phyloP scores from a whole-genome alignment of 768 basidiomycete species.

The Termitomyces sp. region DNA sequence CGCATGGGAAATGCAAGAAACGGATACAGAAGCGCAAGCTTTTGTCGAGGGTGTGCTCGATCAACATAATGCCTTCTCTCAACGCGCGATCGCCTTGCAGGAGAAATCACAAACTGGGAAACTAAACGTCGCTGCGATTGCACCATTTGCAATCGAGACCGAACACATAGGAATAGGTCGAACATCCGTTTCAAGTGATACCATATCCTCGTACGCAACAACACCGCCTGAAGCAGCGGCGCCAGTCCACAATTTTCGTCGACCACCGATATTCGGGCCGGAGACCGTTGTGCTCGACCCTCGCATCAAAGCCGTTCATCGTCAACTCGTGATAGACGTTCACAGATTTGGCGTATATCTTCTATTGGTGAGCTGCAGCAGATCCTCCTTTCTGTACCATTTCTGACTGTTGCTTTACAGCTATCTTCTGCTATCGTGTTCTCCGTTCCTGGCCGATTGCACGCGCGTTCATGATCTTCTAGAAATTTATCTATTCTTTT shows the following conservation, averaged over 20 bases:
- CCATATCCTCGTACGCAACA: conserved; percentile 2
- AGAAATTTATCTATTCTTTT: neutral
- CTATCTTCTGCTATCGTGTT: conserved; percentile 17
- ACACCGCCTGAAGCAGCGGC: neutral
- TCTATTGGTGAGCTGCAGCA: conserved; percentile 15
- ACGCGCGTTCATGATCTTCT: neutral
- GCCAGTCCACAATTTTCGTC: conserved; percentile 8
- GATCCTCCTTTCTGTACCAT: neutral
- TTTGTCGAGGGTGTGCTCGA: conserved; percentile 15
- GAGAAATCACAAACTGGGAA: neutral
- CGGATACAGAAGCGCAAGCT: conserved; percentile 19
- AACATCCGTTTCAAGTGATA: conserved; percentile 4
- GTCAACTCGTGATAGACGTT: conserved; percentile 23
- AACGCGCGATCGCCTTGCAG: neutral
- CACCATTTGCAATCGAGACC: conserved; percentile 12
- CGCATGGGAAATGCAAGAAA: conserved; percentile 31
- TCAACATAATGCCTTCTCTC: neutral
- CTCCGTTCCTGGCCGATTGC: conserved; percentile 16
- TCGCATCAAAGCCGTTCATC: conserved; percentile 26
- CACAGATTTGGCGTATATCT: conserved; percentile 17
- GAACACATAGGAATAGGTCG: neutral
- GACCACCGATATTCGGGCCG: conserved; percentile 29
- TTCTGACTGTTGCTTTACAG: conserved; percentile 3
- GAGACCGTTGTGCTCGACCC: conserved; percentile 31
- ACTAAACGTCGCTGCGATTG: conserved; percentile 10